Evolutionary conservation across 192 early-diverging fungal genomes (phyloP).

Genomic region (Cladochytrium replicatum): DNA sequence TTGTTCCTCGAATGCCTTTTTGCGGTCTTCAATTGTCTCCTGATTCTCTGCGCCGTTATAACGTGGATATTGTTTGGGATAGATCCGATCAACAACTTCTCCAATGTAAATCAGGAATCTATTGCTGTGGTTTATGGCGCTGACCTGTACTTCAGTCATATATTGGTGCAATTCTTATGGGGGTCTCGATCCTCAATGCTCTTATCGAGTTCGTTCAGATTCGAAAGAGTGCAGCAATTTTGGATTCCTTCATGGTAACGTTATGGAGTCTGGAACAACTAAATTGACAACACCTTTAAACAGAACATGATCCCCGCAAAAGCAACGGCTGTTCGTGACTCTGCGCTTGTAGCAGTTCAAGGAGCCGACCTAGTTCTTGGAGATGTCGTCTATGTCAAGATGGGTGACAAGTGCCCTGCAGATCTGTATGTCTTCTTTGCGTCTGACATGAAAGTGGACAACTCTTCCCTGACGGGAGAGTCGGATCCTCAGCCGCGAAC

Average conservation of each 20-base stretch:
- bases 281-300: background rate
- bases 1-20: constrained; percentile 66
- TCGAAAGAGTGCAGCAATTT: constrained; percentile 78
- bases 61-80: constrained; percentile 73
- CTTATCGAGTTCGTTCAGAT: constrained; percentile 87
- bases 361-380: constrained; percentile 72
- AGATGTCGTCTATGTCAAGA: constrained; percentile 78
- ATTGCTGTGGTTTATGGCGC: background rate
- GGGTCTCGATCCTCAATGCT: constrained; percentile 83
- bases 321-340: constrained; percentile 70
- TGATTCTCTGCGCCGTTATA: constrained; percentile 72
- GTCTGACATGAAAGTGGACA: constrained; percentile 91
- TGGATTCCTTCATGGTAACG: constrained; percentile 75
- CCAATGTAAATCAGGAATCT: constrained; percentile 49
- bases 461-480: constrained; percentile 93
- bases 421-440: constrained; percentile 72
- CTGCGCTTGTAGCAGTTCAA: constrained; percentile 52
- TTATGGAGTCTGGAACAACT: background rate
- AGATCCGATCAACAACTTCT: constrained; percentile 62
- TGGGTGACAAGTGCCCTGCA: constrained; percentile 93
- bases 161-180: constrained; percentile 80
- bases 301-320: constrained; percentile 79
- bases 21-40: constrained; percentile 81
- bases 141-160: constrained; percentile 70
- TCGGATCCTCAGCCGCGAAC: constrained; percentile 83